Conservation (phyloP, 345 rosid genomes). For the Tarenaya hassleriana region DNA sequence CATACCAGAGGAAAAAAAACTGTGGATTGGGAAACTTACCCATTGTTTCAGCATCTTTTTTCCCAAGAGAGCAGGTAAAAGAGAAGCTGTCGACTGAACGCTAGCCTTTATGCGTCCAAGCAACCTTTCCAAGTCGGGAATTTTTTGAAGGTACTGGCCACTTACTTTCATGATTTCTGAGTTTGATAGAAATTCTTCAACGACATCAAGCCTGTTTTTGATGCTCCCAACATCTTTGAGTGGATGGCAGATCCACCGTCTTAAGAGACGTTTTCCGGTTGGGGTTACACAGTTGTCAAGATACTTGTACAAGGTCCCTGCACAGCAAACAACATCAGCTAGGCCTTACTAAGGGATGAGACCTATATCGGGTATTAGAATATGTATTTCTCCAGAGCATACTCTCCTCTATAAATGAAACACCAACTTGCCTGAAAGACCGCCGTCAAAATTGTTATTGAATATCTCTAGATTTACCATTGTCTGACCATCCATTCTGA, state of each 20-base stretch:
- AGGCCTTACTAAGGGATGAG: background rate
- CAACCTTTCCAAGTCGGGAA: slow-evolving; percentile 86
- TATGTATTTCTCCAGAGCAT: slow-evolving; percentile 7
- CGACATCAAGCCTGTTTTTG: slow-evolving; percentile 68
- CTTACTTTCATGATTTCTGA: slow-evolving; percentile 47
- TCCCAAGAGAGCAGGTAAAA: slow-evolving; percentile 66
- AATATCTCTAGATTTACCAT: slow-evolving; percentile 88
- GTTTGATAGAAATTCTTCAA: slow-evolving; percentile 43
- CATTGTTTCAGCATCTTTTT: slow-evolving; percentile 61
- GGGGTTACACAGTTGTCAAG: slow-evolving; percentile 76
- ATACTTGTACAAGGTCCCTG: slow-evolving; percentile 84
- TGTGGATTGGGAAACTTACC: slow-evolving; percentile 37
- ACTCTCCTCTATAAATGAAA: slow-evolving; percentile 6
- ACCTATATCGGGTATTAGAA: background rate
- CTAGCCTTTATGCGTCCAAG: slow-evolving; percentile 74
- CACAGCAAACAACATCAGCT: slow-evolving; percentile 12
- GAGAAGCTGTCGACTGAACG: slow-evolving; percentile 52
- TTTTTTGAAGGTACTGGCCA: slow-evolving; percentile 56
- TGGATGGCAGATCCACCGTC: slow-evolving; percentile 96
- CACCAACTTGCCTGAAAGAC: slow-evolving; percentile 55
- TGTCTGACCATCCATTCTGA: slow-evolving; percentile 91
- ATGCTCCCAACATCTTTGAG: slow-evolving; percentile 65
- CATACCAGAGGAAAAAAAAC: background rate
- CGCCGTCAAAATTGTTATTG: slow-evolving; percentile 69
- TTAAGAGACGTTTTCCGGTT: slow-evolving; percentile 78